Percentiles rank a stretch among this genome's conserved stretches.
These are phyloP conservation scores for Pleurotus pulmonarius DNA, from an alignment of 768 basidiomycete species.

Conservation along the genomic window DNA sequence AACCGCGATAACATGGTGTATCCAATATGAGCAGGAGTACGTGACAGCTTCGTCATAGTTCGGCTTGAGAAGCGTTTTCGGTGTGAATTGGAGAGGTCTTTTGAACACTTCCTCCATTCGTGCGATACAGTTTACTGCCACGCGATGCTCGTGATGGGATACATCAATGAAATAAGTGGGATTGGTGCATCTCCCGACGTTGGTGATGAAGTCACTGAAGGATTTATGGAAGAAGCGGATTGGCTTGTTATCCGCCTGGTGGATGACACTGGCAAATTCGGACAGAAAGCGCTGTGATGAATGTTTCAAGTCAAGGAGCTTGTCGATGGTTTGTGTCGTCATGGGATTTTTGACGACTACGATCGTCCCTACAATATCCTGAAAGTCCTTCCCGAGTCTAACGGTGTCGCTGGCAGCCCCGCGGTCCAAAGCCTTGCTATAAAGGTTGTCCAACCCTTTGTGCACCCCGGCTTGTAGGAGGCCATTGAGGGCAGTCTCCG, in stretches of 20 bases:
- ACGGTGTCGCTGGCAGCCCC: neutral
- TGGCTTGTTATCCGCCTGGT: neutral
- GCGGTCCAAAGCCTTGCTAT: conserved; percentile 2
- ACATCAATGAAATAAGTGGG: conserved; percentile 5
- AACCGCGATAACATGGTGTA: conserved; percentile 4
- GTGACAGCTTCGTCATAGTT: neutral
- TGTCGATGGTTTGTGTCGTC: neutral
- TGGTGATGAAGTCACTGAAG: conserved; percentile 9
- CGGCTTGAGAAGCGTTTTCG: neutral
- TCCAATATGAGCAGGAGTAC: conserved; percentile 7
- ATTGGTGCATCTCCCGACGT: neutral
- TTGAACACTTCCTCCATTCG: neutral
- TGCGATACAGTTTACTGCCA: neutral
- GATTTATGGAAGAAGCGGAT: conserved; percentile 10
- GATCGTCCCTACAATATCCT: neutral
- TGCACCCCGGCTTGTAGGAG: conserved; percentile 1
- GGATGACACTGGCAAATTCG: neutral
- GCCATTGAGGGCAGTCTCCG: neutral
- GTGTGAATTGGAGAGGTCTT: neutral
- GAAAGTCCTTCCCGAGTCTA: neutral
- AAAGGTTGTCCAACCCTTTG: conserved; percentile 4
- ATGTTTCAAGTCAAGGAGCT: neutral
- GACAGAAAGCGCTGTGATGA: neutral
- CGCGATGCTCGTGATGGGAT: neutral
- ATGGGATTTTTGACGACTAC: neutral